These are phyloP conservation scores for Chytridium lagenaria DNA, from an alignment of 371 early-diverging fungal species.

Conservation along the genomic window DNA sequence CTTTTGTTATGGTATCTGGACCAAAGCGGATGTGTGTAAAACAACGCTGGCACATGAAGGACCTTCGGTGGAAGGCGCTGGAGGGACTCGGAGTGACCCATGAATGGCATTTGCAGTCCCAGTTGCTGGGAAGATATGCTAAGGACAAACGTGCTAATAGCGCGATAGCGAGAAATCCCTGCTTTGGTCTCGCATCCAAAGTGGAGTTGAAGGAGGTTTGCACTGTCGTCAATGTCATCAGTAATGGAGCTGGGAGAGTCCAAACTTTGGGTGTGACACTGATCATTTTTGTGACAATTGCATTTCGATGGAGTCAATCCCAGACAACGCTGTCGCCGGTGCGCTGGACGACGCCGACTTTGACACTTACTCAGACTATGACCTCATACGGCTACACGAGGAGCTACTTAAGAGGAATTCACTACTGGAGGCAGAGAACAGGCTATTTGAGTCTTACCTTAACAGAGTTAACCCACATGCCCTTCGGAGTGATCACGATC, in stretches of 20 bases:
- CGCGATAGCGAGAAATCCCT: too few species aligned
- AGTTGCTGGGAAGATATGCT: not conserved
- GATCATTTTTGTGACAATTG: not conserved
- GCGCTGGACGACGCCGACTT: conserved; percentile 48
- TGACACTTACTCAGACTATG: conserved; percentile 51
- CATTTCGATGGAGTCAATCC: not conserved
- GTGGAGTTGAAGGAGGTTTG: too few species aligned
- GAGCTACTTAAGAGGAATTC: conserved; percentile 47
- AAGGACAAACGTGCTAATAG: too few species aligned
- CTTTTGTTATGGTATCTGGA: not conserved
- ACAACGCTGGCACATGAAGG: not conserved
- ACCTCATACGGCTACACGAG: conserved; percentile 46
- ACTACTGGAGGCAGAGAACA: conserved; percentile 48
- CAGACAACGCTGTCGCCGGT: not conserved
- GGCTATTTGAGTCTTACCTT: conserved; percentile 55
- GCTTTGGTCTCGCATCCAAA: too few species aligned
- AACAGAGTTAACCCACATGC: conserved; percentile 45
- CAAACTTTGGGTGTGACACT: too few species aligned
- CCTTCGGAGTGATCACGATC: conserved; percentile 15
- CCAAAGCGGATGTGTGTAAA: not conserved
- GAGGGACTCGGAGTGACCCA: not conserved
- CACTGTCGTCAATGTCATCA: too few species aligned
- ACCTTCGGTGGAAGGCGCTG: not conserved
- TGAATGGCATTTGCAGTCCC: not conserved
- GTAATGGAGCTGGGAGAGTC: too few species aligned